A percentile compares a stretch with the other conserved stretches of the same genome.
Conservation (phyloP, 2,329 filamentous ascomycete species). For the Magnaporthiopsis incrustans region DNA sequence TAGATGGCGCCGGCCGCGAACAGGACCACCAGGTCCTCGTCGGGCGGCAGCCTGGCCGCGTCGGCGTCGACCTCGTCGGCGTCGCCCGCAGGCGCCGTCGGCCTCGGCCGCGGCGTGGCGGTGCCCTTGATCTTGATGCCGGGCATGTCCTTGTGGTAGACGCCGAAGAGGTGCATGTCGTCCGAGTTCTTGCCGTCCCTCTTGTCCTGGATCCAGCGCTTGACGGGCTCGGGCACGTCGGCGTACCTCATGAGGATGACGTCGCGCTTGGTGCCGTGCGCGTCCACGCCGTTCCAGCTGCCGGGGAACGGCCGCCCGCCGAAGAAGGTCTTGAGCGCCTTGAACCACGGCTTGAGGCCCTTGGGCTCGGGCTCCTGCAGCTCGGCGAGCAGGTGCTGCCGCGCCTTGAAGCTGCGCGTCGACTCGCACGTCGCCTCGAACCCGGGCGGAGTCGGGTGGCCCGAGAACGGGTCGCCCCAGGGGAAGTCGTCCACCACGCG, state of each 20-base stretch:
- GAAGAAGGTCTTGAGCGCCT: slow-evolving; percentile 33
- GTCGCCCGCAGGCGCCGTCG: slow-evolving; percentile 19
- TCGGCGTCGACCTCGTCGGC: slow-evolving; percentile 22
- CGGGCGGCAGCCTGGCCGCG: slow-evolving; percentile 20
- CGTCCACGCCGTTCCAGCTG: slow-evolving; percentile 43
- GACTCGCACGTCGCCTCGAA: slow-evolving; percentile 28
- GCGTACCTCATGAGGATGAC: slow-evolving; percentile 38
- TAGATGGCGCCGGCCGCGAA: slow-evolving; percentile 47
- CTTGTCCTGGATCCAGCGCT: slow-evolving; percentile 39
- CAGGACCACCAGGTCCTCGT: slow-evolving; percentile 32
- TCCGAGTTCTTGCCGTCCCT: slow-evolving; percentile 16
- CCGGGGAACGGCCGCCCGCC: slow-evolving; percentile 37
- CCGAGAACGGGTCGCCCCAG: slow-evolving; percentile 32
- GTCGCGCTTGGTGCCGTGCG: slow-evolving; percentile 40
- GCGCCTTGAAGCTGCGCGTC: slow-evolving; percentile 26
- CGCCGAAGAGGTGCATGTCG: slow-evolving; percentile 31
- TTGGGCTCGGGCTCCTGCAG: slow-evolving; percentile 27
- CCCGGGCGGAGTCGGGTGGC: slow-evolving; percentile 15
- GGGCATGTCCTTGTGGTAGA: slow-evolving; percentile 30
- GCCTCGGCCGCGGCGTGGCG: slow-evolving; percentile 20
- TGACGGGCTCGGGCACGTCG: slow-evolving; percentile 32
- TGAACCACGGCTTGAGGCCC: slow-evolving; percentile 30
- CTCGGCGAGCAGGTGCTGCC: slow-evolving; percentile 36
- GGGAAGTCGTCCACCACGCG: slow-evolving; percentile 25
- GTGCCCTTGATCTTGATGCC: slow-evolving; percentile 31